These are phyloP conservation scores for Nasturtium officinale DNA, from an alignment of 345 rosid genomes.

Conservation along the genomic window DNA sequence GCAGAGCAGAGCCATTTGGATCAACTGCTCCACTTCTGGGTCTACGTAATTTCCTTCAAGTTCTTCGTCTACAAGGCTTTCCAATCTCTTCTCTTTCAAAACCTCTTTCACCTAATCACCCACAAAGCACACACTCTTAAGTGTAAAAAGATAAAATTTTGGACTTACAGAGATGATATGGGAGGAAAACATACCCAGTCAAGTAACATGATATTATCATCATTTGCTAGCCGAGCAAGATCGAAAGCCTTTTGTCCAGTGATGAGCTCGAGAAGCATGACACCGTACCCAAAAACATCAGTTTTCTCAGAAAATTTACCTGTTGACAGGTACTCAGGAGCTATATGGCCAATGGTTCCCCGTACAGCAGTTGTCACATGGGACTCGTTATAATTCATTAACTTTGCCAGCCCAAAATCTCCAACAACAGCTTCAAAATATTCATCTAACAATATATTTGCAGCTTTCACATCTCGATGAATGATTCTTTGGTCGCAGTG, in stretches of 20 bases:
- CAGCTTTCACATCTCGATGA: slow-evolving; percentile 97
- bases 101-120: slow-evolving; percentile 62
- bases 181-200: slow-evolving; percentile 74
- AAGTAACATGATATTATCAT: slow-evolving; percentile 91
- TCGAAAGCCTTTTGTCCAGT: slow-evolving; percentile 95
- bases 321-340: slow-evolving; percentile 92
- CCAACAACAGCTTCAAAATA: slow-evolving; percentile 96
- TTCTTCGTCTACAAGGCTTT: slow-evolving; percentile 69
- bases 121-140: background rate
- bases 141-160: background rate
- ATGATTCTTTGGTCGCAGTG: slow-evolving; percentile 94
- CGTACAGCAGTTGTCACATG: slow-evolving; percentile 96
- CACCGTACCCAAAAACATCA: slow-evolving; percentile 96
- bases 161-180: background rate
- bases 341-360: slow-evolving; percentile 97
- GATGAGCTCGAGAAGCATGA: slow-evolving; percentile 96
- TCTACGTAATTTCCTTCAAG: slow-evolving; percentile 62
- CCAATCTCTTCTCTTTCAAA: slow-evolving; percentile 62
- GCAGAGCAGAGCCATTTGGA: slow-evolving; percentile 87
- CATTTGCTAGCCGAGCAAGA: slow-evolving; percentile 95
- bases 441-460: slow-evolving; percentile 90
- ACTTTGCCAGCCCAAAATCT: slow-evolving; percentile 92
- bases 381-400: slow-evolving; percentile 89
- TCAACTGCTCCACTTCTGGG: slow-evolving; percentile 73
- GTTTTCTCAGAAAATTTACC: slow-evolving; percentile 94